Evolutionary conservation across 1,139 yeast species (phyloP), one percentile per base, ranked within the genome.

Genomic region (Pichia sp.): DNA sequence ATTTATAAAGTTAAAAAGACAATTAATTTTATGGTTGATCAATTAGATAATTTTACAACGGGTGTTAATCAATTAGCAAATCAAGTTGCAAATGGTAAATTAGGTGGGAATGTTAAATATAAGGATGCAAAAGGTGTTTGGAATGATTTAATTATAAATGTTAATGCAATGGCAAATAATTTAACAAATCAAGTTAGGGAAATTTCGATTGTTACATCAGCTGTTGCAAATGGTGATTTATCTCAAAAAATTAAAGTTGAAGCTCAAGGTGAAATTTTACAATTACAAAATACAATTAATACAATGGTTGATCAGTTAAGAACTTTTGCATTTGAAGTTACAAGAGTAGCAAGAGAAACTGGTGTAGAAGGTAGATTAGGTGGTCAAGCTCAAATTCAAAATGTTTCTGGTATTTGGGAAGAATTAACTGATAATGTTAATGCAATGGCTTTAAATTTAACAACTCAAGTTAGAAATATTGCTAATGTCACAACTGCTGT

Each of bases 401-500:
- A 84, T 56, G 94, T 86, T 43, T 89, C 84, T 63, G 95, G 95
- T 56, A 86, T 87, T 52, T 86, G 95, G 95, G 81, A 84, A 61
- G 95, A 86, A 66, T 73, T 86, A 48, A 86, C 95, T 5, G 95
- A 86, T 66, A 86, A 86, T 61, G 95, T 86, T 51, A 86, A 86
- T 62, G 95, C 95, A 43, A 86, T 86, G 95, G 95, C 95, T 31
- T 74, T 84, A 46, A 86, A 86, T 66, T 74, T 86, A 61, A 86
- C 95, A 0, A 86, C 88, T 38, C 95, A 86, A 66, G 95, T 86
- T 55, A 76, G 95, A 71, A 85, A 86, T 66, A 87, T 87, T 58
- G 95, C 95, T 35, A 86, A 86, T 61, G 96, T 87, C 50, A 87
- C 95, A 6, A 85, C 95, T 27, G 95, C 95, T 4, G 96, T 87